These are phyloP conservation scores for Ricinus communis DNA, from an alignment of 345 rosid genomes.

Conservation along the genomic window DNA sequence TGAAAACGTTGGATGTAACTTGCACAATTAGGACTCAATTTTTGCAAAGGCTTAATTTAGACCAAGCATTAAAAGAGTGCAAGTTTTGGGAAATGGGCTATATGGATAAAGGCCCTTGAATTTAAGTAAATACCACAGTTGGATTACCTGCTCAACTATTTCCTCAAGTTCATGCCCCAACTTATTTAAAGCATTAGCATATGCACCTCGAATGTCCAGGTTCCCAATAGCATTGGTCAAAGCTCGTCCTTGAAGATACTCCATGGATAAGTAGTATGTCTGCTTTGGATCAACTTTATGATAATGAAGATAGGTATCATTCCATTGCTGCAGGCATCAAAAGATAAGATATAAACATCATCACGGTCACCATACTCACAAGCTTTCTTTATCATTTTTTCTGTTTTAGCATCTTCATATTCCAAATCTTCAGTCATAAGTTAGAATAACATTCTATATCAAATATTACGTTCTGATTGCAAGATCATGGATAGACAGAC, in stretches of 20 bases:
- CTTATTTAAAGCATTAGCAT: slow-evolving; percentile 72
- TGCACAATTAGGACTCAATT: not conserved
- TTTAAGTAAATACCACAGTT: not conserved
- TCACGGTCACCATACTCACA: not conserved
- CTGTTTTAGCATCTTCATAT: not conserved
- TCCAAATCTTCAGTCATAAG: not conserved
- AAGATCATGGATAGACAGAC: too few relatives aligned
- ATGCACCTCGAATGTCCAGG: slow-evolving; percentile 64
- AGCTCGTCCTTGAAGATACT: slow-evolving; percentile 96
- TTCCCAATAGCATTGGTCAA: slow-evolving; percentile 87
- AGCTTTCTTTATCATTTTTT: not conserved
- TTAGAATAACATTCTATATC: too few relatives aligned
- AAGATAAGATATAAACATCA: slow-evolving; percentile 10
- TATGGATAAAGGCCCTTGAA: slow-evolving; percentile 1
- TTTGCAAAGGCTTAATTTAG: not conserved
- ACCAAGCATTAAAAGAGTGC: not conserved
- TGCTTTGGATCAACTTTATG: slow-evolving; percentile 86
- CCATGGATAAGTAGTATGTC: slow-evolving; percentile 95
- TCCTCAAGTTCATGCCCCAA: slow-evolving; percentile 85
- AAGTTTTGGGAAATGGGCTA: too few relatives aligned
- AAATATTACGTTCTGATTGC: too few relatives aligned
- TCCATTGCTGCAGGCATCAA: slow-evolving; percentile 70
- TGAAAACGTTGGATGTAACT: not conserved
- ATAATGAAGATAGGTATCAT: slow-evolving; percentile 77
- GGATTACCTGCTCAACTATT: slow-evolving; percentile 75